A percentile compares a stretch with the other conserved stretches of the same genome.
Conservation (phyloP, 352 stramenopile genomes). For the Globisporangium sylvaticum region DNA sequence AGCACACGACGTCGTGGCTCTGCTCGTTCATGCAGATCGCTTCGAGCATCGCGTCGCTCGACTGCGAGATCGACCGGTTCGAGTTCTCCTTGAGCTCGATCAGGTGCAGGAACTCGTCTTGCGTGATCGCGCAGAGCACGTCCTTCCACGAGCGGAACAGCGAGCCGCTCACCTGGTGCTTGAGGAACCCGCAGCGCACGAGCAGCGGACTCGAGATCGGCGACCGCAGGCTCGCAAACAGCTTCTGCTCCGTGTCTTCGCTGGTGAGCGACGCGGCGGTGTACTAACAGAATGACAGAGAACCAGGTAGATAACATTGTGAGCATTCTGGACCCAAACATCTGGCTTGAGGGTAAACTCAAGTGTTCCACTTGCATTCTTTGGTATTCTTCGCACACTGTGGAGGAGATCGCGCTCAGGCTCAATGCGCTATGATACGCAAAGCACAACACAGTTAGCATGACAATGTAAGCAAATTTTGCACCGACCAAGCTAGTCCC, state of each 20-base stretch:
- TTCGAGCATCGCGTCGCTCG: slow-evolving; percentile 54
- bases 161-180: slow-evolving; percentile 66
- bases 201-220: slow-evolving; percentile 68
- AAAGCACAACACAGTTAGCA: background rate
- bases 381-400: slow-evolving; percentile 77
- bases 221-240: slow-evolving; percentile 64
- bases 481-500: background rate
- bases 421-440: slow-evolving; percentile 53
- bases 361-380: slow-evolving; percentile 64
- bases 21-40: slow-evolving; percentile 51
- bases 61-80: slow-evolving; percentile 47
- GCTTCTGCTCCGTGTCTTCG: slow-evolving; percentile 51
- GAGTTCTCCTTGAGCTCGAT: slow-evolving; percentile 70
- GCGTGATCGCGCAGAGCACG: slow-evolving; percentile 72
- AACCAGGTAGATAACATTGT: background rate
- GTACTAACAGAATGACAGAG: slow-evolving; percentile 28
- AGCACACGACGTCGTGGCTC: slow-evolving; percentile 40
- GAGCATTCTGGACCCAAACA: background rate
- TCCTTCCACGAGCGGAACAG: slow-evolving; percentile 77
- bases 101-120: slow-evolving; percentile 69
- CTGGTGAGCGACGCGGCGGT: slow-evolving; percentile 61
- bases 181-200: slow-evolving; percentile 72
- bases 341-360: too few relatives aligned
- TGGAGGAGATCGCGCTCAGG: slow-evolving; percentile 72
- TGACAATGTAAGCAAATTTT: background rate